phyloP scores from a whole-genome alignment of 768 basidiomycete genomes.

The Tephrocybe sp. region DNA sequence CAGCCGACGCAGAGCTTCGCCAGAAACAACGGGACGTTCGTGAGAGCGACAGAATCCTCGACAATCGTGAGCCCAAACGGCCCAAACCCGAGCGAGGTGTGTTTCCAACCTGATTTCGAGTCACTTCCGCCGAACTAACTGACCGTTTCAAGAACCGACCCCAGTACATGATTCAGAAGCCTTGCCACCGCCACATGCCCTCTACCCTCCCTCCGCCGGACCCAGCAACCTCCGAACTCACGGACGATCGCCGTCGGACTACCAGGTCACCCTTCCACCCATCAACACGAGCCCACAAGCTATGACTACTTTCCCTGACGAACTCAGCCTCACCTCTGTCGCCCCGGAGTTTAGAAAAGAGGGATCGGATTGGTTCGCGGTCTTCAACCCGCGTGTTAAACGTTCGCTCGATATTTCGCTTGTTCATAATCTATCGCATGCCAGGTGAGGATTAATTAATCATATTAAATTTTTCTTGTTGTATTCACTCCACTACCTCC shows the following conservation, averaged over 20 bases:
- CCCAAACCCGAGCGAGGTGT: slow-evolving; percentile 12
- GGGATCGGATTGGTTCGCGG: slow-evolving; percentile 84
- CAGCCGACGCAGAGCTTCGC: slow-evolving; percentile 15
- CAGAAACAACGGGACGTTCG: slow-evolving; percentile 15
- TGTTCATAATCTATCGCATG: slow-evolving; percentile 82
- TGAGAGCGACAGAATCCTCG: slow-evolving; percentile 28
- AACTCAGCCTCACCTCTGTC: slow-evolving; percentile 32
- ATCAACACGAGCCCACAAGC: slow-evolving; percentile 17
- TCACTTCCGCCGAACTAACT: background rate
- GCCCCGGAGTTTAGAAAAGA: slow-evolving; percentile 64
- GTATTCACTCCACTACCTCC: too few relatives aligned
- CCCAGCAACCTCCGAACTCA: slow-evolving; percentile 7
- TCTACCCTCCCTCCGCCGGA: slow-evolving; percentile 25
- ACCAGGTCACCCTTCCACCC: slow-evolving; percentile 17
- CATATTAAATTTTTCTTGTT: too few relatives aligned
- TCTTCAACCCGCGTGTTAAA: slow-evolving; percentile 82
- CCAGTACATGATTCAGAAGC: slow-evolving; percentile 28
- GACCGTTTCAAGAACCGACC: slow-evolving; percentile 23
- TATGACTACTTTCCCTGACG: slow-evolving; percentile 43
- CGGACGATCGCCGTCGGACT: slow-evolving; percentile 14
- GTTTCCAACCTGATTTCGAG: background rate
- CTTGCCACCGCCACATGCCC: slow-evolving; percentile 28
- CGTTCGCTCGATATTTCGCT: slow-evolving; percentile 73
- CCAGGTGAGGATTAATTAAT: slow-evolving; percentile 59
- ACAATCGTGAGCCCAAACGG: slow-evolving; percentile 27